Base-by-base conservation (phyloP, 805 yeast genomes). In the Wickerhamiella siamensis region DNA sequence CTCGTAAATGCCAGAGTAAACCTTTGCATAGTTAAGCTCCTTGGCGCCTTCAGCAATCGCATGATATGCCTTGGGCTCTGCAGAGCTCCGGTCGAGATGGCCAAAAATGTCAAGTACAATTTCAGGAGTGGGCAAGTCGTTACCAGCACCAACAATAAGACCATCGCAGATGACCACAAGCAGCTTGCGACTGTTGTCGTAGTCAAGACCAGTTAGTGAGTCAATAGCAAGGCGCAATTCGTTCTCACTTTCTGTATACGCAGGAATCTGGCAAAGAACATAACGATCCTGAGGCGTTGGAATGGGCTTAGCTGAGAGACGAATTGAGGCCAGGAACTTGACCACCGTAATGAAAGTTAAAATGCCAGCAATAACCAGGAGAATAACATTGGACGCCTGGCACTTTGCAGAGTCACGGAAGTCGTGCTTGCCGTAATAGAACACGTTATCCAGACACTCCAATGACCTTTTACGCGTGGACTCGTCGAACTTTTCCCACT, bases 1-100 rank as follows among this genome's bases (percentile, higher is more conserved):
- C 47, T 73, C 74, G 53, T 74, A 74, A 44, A 74, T 64, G 0
- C 80, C 80, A n/a, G 76, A 71, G 48, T 73, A 74, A 3, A 74
- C 73, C 54, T 74, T 72, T 36, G 75, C 80, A 65, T 68, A 70
- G 54, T 74, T 74, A 49, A 74, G 73, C 53, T 75, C 73, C 54
- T 69, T 68, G 9, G 70, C 55, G 42, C 79, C 79, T 51, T 70
- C 78, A 12, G 77, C 79, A 39, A 74, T 74, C 5, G 77, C 72
- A 38, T 71, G 72, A 51, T 72, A 75, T 4, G 55, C 51, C 26
- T 43, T 41, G 2, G 77, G 69, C 47, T 67, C 55, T 3, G 74
- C 62, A 46, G 71, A 62, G 14, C 73, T 75, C 21, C 71, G 72
- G 53, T 66, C 62, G 26, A 62, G 66, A 10, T 62, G 61, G 2